Percentiles rank a stretch among this genome's conserved stretches.
phyloP scores from a whole-genome alignment of 805 yeast species.

The Vanderwaltozyma polyspora region DNA sequence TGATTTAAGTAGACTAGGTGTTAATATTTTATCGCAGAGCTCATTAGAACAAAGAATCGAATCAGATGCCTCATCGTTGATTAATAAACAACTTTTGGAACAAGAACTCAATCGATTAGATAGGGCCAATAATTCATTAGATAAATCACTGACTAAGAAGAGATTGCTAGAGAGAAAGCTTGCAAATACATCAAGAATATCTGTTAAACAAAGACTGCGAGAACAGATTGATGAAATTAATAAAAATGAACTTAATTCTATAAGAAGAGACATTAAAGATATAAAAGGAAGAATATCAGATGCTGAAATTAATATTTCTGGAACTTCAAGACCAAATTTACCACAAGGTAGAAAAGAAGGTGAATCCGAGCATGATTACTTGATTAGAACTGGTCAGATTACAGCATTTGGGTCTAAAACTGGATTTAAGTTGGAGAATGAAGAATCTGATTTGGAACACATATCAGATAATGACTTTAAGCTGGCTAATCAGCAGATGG shows the following conservation, averaged over 20 bases:
- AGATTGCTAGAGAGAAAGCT: slow-evolving; percentile 38
- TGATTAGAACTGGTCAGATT: slow-evolving; percentile 81
- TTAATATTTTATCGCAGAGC: slow-evolving; percentile 64
- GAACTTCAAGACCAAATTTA: slow-evolving; percentile 9
- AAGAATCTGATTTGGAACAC: slow-evolving; percentile 6
- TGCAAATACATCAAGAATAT: slow-evolving; percentile 48
- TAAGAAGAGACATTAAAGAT: slow-evolving; percentile 54
- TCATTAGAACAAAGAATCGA: slow-evolving; percentile 69
- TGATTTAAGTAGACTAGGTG: slow-evolving; percentile 32
- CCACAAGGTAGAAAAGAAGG: slow-evolving; percentile 40
- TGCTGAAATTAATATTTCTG: slow-evolving; percentile 5
- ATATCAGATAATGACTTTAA: slow-evolving; percentile 3
- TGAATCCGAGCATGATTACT: slow-evolving; percentile 71
- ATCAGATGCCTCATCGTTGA: slow-evolving; percentile 50
- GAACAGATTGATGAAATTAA: slow-evolving; percentile 44
- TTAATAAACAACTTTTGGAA: slow-evolving; percentile 54
- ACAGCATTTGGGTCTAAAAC: slow-evolving; percentile 80
- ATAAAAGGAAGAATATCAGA: slow-evolving; percentile 37
- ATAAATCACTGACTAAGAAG: slow-evolving; percentile 34
- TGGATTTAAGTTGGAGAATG: slow-evolving; percentile 36
- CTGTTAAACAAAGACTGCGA: slow-evolving; percentile 44
- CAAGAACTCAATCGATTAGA: slow-evolving; percentile 66
- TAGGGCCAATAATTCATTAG: slow-evolving; percentile 44
- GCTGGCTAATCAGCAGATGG: slow-evolving; percentile 15
- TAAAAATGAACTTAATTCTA: slow-evolving; percentile 39